Evolutionary conservation across 2,329 filamentous ascomycete genomes (phyloP).

Genomic region (Verticillium nubilum): DNA sequence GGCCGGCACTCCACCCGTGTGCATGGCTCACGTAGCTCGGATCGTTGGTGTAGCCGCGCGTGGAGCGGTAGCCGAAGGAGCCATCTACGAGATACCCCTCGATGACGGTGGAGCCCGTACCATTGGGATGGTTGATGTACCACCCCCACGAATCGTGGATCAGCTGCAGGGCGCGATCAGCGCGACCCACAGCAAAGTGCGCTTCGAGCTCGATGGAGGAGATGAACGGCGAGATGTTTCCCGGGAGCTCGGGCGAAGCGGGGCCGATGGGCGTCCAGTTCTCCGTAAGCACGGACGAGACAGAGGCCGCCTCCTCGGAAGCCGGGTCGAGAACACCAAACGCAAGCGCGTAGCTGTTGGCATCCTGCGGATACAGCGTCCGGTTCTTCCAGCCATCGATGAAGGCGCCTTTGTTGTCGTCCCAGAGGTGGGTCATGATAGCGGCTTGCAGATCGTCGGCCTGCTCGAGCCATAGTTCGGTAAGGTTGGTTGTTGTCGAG

Average conservation of each 20-base stretch:
- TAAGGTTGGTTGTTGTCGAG: slow-evolving; percentile 21
- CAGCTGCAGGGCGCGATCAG: slow-evolving; percentile 47
- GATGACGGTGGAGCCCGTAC: slow-evolving; percentile 52
- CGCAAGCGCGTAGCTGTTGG: slow-evolving; percentile 49
- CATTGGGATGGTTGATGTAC: slow-evolving; percentile 51
- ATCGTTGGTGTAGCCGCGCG: slow-evolving; percentile 45
- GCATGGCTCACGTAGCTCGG: slow-evolving; percentile 40
- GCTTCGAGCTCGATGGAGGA: slow-evolving; percentile 54
- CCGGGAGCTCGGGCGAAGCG: slow-evolving; percentile 48
- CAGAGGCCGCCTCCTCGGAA: slow-evolving; percentile 25
- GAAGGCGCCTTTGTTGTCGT: slow-evolving; percentile 41
- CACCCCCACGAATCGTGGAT: slow-evolving; percentile 55
- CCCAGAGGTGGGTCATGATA: slow-evolving; percentile 44
- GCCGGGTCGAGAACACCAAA: slow-evolving; percentile 35
- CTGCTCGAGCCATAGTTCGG: slow-evolving; percentile 31
- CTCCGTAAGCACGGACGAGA: slow-evolving; percentile 36
- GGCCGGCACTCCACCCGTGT: slow-evolving; percentile 44
- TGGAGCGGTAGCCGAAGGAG: slow-evolving; percentile 49
- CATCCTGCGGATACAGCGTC: slow-evolving; percentile 53
- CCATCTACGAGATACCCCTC: slow-evolving; percentile 54
- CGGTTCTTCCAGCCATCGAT: slow-evolving; percentile 45
- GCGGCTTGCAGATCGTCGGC: slow-evolving; percentile 35
- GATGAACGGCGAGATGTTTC: slow-evolving; percentile 54
- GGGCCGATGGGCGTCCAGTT: slow-evolving; percentile 54
- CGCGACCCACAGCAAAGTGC: slow-evolving; percentile 41